A percentile compares a stretch with the other conserved stretches of the same genome.
Evolutionary conservation across 73 alveolate genomes (phyloP).

Genomic region (Uronychia setigera): DNA sequence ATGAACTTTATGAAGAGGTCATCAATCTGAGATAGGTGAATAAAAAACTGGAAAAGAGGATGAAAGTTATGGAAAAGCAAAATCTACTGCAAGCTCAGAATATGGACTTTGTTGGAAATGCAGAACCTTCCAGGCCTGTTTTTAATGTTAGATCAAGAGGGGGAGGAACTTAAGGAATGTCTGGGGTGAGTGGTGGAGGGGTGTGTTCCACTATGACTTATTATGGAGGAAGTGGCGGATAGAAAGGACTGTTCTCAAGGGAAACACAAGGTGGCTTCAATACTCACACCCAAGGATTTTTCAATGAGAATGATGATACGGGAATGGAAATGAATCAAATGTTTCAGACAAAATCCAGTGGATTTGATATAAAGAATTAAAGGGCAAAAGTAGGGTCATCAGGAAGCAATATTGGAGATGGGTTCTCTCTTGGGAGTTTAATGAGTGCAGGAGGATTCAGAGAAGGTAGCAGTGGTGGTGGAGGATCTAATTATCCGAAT

Average conservation of each 20-base stretch:
- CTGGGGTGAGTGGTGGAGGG: no score
- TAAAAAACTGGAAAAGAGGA: constrained; percentile 57
- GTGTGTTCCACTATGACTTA: background rate
- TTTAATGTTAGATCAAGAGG: background rate
- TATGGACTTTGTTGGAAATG: constrained; percentile 53
- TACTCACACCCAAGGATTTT: background rate
- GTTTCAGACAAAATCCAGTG: background rate
- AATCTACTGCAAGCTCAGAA: constrained; percentile 40
- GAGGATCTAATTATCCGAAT: background rate
- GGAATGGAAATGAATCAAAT: background rate
- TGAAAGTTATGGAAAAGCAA: constrained; percentile 54
- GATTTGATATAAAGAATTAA: background rate
- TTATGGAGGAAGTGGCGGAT: background rate
- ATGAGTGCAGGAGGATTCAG: no score
- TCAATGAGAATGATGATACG: background rate
- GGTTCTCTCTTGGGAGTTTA: background rate
- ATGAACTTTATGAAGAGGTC: constrained; percentile 46
- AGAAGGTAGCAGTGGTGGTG: background rate
- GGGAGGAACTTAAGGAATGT: no score
- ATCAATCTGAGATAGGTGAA: constrained; percentile 37
- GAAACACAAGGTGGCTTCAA: background rate
- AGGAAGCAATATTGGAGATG: background rate
- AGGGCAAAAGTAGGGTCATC: background rate
- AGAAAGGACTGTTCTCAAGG: background rate
- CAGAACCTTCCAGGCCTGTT: constrained; percentile 67